Conservation (phyloP, 2,329 filamentous ascomycete genomes). For the Stachybotrys chlorohalonatus region DNA sequence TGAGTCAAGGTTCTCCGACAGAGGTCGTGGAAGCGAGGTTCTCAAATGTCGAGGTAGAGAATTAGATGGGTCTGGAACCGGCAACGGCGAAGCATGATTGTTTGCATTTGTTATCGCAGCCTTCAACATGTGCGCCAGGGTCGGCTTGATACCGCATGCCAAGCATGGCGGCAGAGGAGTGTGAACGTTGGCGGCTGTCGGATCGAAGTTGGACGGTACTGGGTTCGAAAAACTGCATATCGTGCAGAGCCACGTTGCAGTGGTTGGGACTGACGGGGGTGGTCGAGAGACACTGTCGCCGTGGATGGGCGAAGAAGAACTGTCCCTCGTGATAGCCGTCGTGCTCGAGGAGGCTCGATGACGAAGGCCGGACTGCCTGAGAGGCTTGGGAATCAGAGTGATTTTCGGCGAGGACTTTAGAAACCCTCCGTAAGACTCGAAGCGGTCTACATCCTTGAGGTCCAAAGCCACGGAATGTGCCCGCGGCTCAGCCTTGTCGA, state of each 20-base stretch:
- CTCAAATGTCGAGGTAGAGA: conserved; percentile 21
- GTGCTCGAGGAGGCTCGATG: conserved; percentile 40
- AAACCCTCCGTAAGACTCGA: conserved; percentile 89
- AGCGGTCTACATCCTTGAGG: conserved; percentile 81
- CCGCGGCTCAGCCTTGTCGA: conserved; percentile 79
- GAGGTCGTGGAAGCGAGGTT: conserved; percentile 4
- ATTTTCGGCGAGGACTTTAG: conserved; percentile 93
- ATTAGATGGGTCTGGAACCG: conserved; percentile 1
- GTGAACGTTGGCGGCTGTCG: conserved; percentile 66
- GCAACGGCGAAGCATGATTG: conserved; percentile 31
- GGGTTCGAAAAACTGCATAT: conserved; percentile 95
- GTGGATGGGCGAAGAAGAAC: conserved; percentile 36
- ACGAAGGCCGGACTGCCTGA: conserved; percentile 54
- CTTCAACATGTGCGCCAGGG: conserved; percentile 73
- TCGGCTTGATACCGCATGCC: conserved; percentile 89
- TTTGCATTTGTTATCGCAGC: conserved; percentile 71
- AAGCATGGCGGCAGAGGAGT: conserved; percentile 80
- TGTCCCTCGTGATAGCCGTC: conserved; percentile 35
- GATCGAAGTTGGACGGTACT: conserved; percentile 88
- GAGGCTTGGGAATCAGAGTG: conserved; percentile 74
- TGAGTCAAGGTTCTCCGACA: conserved; percentile 5
- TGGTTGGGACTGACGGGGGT: conserved; percentile 37
- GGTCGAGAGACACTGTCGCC: conserved; percentile 32
- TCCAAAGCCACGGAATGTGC: conserved; percentile 79
- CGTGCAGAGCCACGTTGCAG: conserved; percentile 86